Percentiles rank a stretch among this genome's conserved stretches.
These are phyloP conservation scores for Jimgerdemannia flammicorona DNA, from an alignment of 192 early-diverging fungal species.

Conservation along the genomic window DNA sequence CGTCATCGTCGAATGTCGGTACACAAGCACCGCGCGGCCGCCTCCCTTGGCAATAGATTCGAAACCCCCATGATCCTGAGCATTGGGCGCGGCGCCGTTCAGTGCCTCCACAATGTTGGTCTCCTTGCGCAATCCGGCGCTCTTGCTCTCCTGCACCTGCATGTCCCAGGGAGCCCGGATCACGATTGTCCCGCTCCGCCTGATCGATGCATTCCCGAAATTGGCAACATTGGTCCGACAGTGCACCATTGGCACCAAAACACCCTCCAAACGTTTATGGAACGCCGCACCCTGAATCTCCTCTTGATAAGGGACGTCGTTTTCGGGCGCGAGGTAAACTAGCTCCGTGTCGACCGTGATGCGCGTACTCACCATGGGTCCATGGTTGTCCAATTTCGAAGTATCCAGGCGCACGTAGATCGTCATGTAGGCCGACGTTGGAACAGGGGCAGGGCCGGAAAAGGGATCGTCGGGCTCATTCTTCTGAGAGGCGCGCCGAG, in stretches of 20 bases:
- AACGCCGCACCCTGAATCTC: neutral
- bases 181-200: neutral
- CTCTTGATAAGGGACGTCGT: neutral
- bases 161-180: neutral
- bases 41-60: neutral
- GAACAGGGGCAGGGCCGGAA: neutral
- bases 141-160: neutral
- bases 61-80: neutral
- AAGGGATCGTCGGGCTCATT: too few species aligned
- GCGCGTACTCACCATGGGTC: neutral
- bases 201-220: neutral
- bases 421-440: neutral
- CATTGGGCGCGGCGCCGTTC: neutral
- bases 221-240: neutral
- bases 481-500: too few species aligned
- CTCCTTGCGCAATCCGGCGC: neutral
- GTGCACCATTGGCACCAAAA: neutral
- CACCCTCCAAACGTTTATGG: neutral
- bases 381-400: neutral
- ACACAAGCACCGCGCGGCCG: neutral
- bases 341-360: neutral
- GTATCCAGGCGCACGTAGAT: neutral
- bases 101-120: neutral
- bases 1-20: neutral
- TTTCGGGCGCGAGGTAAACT: neutral